Evolutionary conservation across 2,329 filamentous ascomycete genomes (phyloP).

Genomic region (Aspergillus sergii): DNA sequence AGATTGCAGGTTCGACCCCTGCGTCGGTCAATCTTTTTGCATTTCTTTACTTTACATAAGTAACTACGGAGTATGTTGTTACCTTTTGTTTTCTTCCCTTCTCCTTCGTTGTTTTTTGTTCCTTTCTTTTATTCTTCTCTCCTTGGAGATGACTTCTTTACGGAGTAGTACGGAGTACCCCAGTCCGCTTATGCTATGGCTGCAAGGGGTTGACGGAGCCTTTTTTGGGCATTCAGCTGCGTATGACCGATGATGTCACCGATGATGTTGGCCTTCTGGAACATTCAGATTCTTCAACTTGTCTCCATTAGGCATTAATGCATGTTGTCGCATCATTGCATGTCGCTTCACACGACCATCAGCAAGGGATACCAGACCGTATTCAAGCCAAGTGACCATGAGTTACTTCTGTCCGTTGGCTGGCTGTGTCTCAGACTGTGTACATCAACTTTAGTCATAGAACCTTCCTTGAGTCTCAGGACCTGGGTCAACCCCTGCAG

Average conservation of each 20-base stretch:
- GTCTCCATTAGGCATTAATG: neutral
- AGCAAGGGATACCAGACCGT: neutral
- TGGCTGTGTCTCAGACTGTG: neutral
- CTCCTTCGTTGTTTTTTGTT: neutral
- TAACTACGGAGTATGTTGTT: too few species aligned
- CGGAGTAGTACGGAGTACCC: neutral
- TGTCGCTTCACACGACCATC: neutral
- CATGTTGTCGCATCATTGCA: neutral
- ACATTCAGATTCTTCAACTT: neutral
- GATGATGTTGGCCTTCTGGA: neutral
- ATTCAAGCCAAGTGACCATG: neutral
- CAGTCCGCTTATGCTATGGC: neutral
- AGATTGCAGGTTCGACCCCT: slow-evolving; percentile 52
- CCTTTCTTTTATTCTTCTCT: neutral
- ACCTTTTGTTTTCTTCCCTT: neutral
- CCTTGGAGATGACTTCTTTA: neutral
- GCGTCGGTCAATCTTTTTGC: slow-evolving; percentile 35
- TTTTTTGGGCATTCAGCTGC: neutral
- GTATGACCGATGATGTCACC: neutral
- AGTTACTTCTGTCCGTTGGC: neutral
- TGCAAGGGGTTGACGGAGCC: neutral
- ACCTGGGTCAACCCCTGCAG: neutral
- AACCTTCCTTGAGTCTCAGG: neutral
- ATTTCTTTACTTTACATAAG: neutral
- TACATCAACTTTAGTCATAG: neutral